Base-by-base conservation (phyloP, 208 protist genomes). In the Kentomonas sorsogonicus region DNA sequence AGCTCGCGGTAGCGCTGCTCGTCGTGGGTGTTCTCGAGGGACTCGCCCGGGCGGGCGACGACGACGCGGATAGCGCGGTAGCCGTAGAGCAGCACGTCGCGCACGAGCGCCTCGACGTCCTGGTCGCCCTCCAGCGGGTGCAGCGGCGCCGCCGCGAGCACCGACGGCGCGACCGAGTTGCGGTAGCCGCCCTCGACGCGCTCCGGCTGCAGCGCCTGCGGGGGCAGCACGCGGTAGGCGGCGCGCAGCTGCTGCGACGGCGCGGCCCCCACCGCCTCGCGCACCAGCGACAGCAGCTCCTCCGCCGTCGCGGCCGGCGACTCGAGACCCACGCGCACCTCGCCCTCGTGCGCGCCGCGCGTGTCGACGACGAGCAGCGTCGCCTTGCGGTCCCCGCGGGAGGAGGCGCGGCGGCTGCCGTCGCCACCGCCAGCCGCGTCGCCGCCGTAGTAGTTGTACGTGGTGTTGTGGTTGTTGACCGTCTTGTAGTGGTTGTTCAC, bases 401-500 rank as follows among this genome's bases (percentile, higher is more conserved):
- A 52, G 13, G 23, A 29, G n/a, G 9, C 41, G 20, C 18, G 6
- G 41, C 9, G 4, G 23, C 29, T 60, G 34, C 33, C 16, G 11
- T 26, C 23, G 33, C 50, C 26, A 6, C 20, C 4, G 33, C n/a
- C 18, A 6, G 13, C 18, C 9, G 3, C 30, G 33, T 25, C 30
- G 13, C 20, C 30, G 25, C 16, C 16, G 22, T 6, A 6, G 39
- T 33, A 13, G 54, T 30, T 51, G 27, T 46, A 27, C 31, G 47
- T 29, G 5, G 29, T 70, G 36, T 76, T 68, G 15, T 83, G 64
- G 57, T 90, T 45, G 33, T 63, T 77, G 48, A 80, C 70, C 31
- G 90, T 81, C 6, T 74, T 72, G 51, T 91, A 94, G 63, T 89
- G 89, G 54, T 77, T 79, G 63, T 76, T 91, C 59, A 78, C 87